Base-by-base conservation (phyloP, 1,284 basidiomycete species). In the Amylostereum areolatum region DNA sequence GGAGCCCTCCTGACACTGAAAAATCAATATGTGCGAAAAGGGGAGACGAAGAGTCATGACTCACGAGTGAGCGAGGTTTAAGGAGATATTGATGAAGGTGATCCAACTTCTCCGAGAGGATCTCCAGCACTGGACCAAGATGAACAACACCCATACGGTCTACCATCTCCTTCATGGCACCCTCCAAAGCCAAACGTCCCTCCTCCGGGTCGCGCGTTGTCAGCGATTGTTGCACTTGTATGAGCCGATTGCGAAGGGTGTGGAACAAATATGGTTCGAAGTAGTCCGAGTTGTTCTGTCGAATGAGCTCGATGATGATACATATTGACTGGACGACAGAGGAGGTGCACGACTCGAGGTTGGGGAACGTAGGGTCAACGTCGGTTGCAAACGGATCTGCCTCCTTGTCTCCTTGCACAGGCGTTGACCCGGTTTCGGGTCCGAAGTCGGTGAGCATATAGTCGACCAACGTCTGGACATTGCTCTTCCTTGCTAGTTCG, bases 251-350 rank as follows among this genome's bases (percentile, higher is more conserved):
- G 45, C 94, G 85, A 40, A 97, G 71, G 1, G 92, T 94, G 64
- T 97, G 93, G 71, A 97, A 97, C n/a, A 98, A 78, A 66, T 96
- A 97, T 11, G 95, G 96, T 70, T 99, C 97, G 62, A 97, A 96
- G 66, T 95, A 97, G 66, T 99, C 96, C 47, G 94, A 96, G 68
- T 99, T 99, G 69, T 99, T 99, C 66, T 98, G 95, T 49, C 97
- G 82, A 58, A 99, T 98, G 35, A 99, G 79, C 66, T 99, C 97
- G 59, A 97, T 90, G 55, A 98, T 78, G 59, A 99, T 83, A 46
- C 89, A 88, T 57, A 96, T 89, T 28, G 92, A 88, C 53, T 93
- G 85, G 31, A 90, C 80, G 42, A 98, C 81, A 0, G 93, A 93
- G 4, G 95, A 98, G 0, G 85, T 83, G n/a, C 83, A 80, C 1